A percentile compares a stretch with the other conserved stretches of the same genome.
These are phyloP conservation scores for Alternaria triticina DNA, from an alignment of 2,329 filamentous ascomycete species.

Conservation along the genomic window DNA sequence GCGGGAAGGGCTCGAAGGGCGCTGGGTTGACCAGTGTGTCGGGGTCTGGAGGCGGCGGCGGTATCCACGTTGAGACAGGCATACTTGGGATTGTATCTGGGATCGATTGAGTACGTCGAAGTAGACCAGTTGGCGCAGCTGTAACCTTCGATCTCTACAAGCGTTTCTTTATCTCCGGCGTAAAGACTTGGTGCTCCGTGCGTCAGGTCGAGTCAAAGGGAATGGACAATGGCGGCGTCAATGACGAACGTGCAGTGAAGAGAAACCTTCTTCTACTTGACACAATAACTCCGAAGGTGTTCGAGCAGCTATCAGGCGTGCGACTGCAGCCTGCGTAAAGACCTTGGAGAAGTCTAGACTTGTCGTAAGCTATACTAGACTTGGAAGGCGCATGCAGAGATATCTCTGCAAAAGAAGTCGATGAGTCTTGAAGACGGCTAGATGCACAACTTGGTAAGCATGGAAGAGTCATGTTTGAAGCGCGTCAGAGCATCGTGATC, in stretches of 20 bases:
- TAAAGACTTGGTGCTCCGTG: not conserved
- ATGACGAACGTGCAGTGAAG: too few relatives aligned
- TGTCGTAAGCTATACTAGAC: not conserved
- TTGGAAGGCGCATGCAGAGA: not conserved
- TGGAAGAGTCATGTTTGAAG: not conserved
- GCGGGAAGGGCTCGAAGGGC: conserved; percentile 50
- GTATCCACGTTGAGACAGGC: conserved; percentile 24
- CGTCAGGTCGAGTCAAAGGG: not conserved
- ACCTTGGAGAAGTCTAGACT: not conserved
- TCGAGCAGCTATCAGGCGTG: not conserved
- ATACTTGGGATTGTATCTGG: conserved; percentile 5
- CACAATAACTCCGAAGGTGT: not conserved
- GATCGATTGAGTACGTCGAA: not conserved
- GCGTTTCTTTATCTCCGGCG: not conserved
- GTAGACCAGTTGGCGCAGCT: not conserved
- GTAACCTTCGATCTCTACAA: not conserved
- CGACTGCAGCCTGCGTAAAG: rapidly evolving
- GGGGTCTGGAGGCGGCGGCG: conserved; percentile 30
- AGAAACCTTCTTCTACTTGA: not conserved
- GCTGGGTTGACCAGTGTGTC: conserved; percentile 26
- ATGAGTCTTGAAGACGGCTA: too few relatives aligned
- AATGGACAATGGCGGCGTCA: not conserved
- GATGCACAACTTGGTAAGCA: not conserved
- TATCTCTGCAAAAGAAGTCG: not conserved
- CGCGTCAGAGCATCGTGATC: not conserved